phyloP scores from a whole-genome alignment of 1,139 yeast species.

The Lodderomyces jiufengensis region DNA sequence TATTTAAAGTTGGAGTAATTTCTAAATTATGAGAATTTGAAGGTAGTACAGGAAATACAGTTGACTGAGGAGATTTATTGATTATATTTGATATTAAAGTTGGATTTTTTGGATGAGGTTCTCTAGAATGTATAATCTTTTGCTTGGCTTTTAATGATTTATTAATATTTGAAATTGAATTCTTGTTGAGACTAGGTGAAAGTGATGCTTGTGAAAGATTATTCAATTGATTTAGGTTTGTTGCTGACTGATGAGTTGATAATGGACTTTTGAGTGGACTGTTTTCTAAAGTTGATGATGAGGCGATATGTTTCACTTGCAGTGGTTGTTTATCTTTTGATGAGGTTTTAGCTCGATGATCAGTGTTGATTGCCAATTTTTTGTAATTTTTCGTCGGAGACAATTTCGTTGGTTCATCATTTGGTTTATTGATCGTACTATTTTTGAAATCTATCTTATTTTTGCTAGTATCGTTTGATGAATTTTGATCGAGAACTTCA shows the following conservation, averaged over 20 bases:
- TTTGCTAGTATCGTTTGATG: too few species aligned
- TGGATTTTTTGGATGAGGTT: constrained; percentile 36
- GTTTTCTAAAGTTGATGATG: not conserved
- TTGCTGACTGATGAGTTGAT: constrained; percentile 5
- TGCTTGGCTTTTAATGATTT: constrained; percentile 42
- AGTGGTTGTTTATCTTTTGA: not conserved
- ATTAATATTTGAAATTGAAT: constrained; percentile 33
- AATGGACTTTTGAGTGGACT: not conserved
- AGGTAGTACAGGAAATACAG: constrained; percentile 23
- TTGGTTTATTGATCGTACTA: too few species aligned
- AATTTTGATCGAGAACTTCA: not conserved
- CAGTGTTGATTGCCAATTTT: constrained; percentile 1
- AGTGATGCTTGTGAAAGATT: constrained; percentile 4
- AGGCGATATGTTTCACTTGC: constrained; percentile 1
- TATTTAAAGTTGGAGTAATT: constrained; percentile 1
- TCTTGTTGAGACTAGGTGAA: constrained; percentile 24
- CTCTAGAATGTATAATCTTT: constrained; percentile 35
- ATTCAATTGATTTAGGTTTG: not conserved
- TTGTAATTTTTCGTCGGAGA: constrained; percentile 4
- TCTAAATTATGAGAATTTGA: constrained; percentile 1
- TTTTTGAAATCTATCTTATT: too few species aligned
- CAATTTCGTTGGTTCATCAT: too few species aligned
- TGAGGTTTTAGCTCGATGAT: too few species aligned
- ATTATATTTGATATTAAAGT: constrained; percentile 33
- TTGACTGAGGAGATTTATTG: constrained; percentile 32